A percentile compares a stretch with the other conserved stretches of the same genome.
Evolutionary conservation across 768 basidiomycete species (phyloP).

Genomic region (Suillus plorans): DNA sequence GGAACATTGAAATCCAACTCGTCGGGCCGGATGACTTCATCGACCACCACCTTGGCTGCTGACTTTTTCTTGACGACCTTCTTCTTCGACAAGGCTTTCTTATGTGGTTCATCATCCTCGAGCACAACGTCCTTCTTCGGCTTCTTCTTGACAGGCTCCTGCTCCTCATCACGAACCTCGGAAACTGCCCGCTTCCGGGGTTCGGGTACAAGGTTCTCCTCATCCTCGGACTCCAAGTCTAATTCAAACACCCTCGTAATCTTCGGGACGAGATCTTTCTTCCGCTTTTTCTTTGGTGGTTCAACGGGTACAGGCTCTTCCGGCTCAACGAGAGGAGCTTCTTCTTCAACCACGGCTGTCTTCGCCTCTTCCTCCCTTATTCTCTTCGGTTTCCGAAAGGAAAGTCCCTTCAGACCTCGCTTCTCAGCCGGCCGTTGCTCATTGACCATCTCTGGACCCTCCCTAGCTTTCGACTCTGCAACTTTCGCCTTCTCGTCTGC

Average conservation of each 20-base stretch:
- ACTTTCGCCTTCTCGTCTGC: slow-evolving; percentile 49
- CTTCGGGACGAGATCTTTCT: slow-evolving; percentile 42
- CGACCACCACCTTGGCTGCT: slow-evolving; percentile 38
- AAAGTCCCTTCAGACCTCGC: slow-evolving; percentile 42
- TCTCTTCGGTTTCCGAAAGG: slow-evolving; percentile 45
- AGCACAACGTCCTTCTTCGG: slow-evolving; percentile 23
- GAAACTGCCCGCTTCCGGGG: slow-evolving; percentile 46
- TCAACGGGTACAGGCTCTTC: slow-evolving; percentile 38
- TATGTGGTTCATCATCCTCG: slow-evolving; percentile 26
- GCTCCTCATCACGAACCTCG: slow-evolving; percentile 39
- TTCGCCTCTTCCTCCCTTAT: slow-evolving; percentile 35
- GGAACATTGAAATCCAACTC: slow-evolving; percentile 50
- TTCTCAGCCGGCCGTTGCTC: slow-evolving; percentile 49
- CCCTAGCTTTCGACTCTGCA: slow-evolving; percentile 25
- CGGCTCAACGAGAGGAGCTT: slow-evolving; percentile 25
- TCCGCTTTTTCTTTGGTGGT: slow-evolving; percentile 59
- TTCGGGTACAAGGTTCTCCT: slow-evolving; percentile 37
- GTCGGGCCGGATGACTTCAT: slow-evolving; percentile 52
- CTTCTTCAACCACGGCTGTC: slow-evolving; percentile 21
- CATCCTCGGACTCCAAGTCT: slow-evolving; percentile 64
- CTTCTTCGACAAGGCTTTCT: slow-evolving; percentile 31
- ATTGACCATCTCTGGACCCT: slow-evolving; percentile 33
- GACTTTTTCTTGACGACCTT: slow-evolving; percentile 35
- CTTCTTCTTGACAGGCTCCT: slow-evolving; percentile 47
- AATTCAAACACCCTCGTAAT: slow-evolving; percentile 38